A percentile compares a stretch with the other conserved stretches of the same genome.
Evolutionary conservation across 2,329 filamentous ascomycete genomes (phyloP).

Genomic region (Rosellinia necatrix): DNA sequence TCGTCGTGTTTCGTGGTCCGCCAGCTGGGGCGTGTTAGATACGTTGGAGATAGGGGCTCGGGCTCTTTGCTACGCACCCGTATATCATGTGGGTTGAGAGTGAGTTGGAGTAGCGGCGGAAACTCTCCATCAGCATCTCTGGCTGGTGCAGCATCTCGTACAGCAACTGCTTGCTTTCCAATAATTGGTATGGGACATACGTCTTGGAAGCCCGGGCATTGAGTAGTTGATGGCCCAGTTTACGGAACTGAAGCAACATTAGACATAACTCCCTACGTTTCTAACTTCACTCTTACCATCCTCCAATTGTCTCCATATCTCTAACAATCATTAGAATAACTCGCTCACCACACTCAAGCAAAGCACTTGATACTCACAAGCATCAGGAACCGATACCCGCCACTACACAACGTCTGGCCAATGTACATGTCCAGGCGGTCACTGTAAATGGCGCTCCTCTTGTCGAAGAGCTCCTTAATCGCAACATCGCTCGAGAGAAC

Average conservation of each 20-base stretch:
- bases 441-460: constrained; percentile 6
- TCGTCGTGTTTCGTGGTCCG: constrained; percentile 1
- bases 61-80: background rate
- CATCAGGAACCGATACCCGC: constrained; percentile 10
- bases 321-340: background rate
- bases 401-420: background rate
- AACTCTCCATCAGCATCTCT: constrained; percentile 11
- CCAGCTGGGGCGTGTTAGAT: background rate
- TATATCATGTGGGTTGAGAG: constrained; percentile 13
- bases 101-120: constrained; percentile 12
- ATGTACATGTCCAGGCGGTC: constrained; percentile 3
- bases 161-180: constrained; percentile 5
- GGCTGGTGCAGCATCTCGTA: constrained; percentile 5
- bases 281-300: background rate
- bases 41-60: no score
- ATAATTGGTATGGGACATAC: constrained; percentile 9
- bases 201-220: constrained; percentile 1
- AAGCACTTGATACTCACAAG: background rate
- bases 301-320: constrained; percentile 1
- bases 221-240: constrained; percentile 5
- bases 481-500: constrained; percentile 7
- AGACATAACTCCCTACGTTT: background rate
- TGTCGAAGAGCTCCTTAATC: constrained; percentile 13
- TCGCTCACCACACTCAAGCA: background rate
- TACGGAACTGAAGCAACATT: constrained; percentile 1